A percentile compares a stretch with the other conserved stretches of the same genome.
Conservation (phyloP, 73 alveolate species). For the Symbiodinium pilosum region DNA sequence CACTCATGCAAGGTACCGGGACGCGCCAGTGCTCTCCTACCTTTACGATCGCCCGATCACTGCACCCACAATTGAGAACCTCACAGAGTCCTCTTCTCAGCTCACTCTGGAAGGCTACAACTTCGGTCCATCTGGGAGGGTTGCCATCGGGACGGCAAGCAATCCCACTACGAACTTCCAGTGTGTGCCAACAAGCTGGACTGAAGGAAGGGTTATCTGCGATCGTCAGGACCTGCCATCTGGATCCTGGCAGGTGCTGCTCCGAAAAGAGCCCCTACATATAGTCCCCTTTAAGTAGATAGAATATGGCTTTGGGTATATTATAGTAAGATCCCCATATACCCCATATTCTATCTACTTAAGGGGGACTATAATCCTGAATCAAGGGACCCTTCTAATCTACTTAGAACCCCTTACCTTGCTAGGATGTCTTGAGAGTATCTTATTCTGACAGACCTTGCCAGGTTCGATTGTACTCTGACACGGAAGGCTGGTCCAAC, state of each 20-base stretch:
- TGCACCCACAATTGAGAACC: conserved; percentile 47
- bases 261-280: too few relatives aligned
- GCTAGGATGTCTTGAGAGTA: too few relatives aligned
- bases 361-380: too few relatives aligned
- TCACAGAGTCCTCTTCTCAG: conserved; percentile 31
- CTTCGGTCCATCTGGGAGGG: conserved; percentile 31
- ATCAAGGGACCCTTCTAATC: too few relatives aligned
- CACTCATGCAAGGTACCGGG: conserved; percentile 10
- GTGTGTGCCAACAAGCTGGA: conserved; percentile 24
- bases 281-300: too few relatives aligned
- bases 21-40: conserved; percentile 57
- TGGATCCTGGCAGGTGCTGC: conserved; percentile 51
- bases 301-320: too few relatives aligned
- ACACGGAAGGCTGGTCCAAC: conserved; percentile 63
- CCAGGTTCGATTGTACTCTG: neutral
- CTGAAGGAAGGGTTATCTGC: conserved; percentile 3
- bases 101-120: neutral
- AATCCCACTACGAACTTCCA: conserved; percentile 53
- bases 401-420: too few relatives aligned
- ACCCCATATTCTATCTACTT: too few relatives aligned
- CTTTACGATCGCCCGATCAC: neutral
- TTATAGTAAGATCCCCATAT: too few relatives aligned
- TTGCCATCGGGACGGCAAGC: conserved; percentile 48
- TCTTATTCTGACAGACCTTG: too few relatives aligned
- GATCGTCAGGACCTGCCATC: conserved; percentile 38